phyloP scores from a whole-genome alignment of 192 early-diverging fungal species.

The Martensiomyces pterosporus region DNA sequence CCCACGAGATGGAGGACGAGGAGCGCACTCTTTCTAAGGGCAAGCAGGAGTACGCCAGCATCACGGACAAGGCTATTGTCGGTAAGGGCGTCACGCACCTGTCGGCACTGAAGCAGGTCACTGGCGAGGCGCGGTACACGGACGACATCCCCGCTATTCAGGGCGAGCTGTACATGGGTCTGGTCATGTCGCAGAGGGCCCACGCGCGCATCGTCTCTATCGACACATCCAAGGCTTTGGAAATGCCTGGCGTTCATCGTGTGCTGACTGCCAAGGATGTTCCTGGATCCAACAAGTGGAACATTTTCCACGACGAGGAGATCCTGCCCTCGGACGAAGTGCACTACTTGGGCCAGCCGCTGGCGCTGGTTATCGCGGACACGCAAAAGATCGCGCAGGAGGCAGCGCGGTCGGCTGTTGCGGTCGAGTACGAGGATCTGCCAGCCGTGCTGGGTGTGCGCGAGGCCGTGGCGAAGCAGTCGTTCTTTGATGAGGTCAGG shows the following conservation, averaged over 20 bases:
- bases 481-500: constrained; percentile 57
- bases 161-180: constrained; percentile 64
- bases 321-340: constrained; percentile 71
- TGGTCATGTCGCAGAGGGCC: constrained; percentile 63
- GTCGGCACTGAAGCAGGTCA: constrained; percentile 77
- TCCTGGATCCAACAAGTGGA: constrained; percentile 57
- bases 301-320: constrained; percentile 70
- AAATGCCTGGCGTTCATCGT: constrained; percentile 57
- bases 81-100: constrained; percentile 69
- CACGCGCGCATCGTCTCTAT: constrained; percentile 66
- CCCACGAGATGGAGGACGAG: constrained; percentile 16
- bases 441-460: constrained; percentile 73
- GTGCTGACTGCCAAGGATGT: constrained; percentile 69
- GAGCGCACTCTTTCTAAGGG: constrained; percentile 18
- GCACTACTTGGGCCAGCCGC: constrained; percentile 65
- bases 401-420: constrained; percentile 61
- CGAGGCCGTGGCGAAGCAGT: constrained; percentile 66
- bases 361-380: constrained; percentile 78
- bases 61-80: constrained; percentile 46
- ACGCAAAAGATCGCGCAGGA: constrained; percentile 59
- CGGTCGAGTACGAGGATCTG: constrained; percentile 67
- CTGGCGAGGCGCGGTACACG: constrained; percentile 76
- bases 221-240: constrained; percentile 59
- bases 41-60: constrained; percentile 50
- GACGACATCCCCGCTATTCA: constrained; percentile 75